These are phyloP conservation scores for Lachnellula suecica DNA, from an alignment of 2,329 filamentous ascomycete genomes.

Conservation along the genomic window DNA sequence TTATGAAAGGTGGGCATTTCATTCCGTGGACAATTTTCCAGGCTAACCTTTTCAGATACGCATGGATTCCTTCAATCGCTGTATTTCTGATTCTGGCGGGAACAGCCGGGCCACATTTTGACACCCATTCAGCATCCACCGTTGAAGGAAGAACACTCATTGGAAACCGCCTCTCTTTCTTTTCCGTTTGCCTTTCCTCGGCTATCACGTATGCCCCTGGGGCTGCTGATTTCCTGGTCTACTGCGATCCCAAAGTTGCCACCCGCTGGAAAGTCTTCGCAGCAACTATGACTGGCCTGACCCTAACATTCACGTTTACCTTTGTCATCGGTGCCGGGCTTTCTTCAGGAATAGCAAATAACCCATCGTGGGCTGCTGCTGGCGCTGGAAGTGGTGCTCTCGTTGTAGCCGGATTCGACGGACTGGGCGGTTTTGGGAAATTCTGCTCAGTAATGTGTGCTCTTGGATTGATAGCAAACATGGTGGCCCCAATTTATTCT, in stretches of 20 bases:
- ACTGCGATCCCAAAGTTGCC: slow-evolving; percentile 52
- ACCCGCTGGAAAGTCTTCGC: slow-evolving; percentile 48
- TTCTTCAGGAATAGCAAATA: slow-evolving; percentile 52
- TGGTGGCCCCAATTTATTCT: slow-evolving; percentile 63
- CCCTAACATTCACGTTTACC: slow-evolving; percentile 58
- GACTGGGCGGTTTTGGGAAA: slow-evolving; percentile 61
- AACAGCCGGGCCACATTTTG: slow-evolving; percentile 58
- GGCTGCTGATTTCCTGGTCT: slow-evolving; percentile 68
- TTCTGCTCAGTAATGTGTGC: slow-evolving; percentile 66
- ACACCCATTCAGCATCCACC: slow-evolving; percentile 48
- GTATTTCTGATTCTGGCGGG: slow-evolving; percentile 62
- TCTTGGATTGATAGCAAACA: slow-evolving; percentile 64
- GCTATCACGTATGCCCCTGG: slow-evolving; percentile 63
- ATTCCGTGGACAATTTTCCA: not conserved
- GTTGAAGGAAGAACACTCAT: slow-evolving; percentile 51
- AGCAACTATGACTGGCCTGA: slow-evolving; percentile 56
- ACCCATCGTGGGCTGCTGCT: slow-evolving; percentile 59
- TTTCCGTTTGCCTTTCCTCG: slow-evolving; percentile 65
- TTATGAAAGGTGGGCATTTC: slow-evolving; percentile 54
- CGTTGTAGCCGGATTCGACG: slow-evolving; percentile 59
- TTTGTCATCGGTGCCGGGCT: slow-evolving; percentile 63
- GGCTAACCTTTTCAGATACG: slow-evolving; percentile 43
- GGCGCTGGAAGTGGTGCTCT: slow-evolving; percentile 59
- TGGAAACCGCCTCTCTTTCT: slow-evolving; percentile 65
- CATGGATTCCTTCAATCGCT: slow-evolving; percentile 62